Evolutionary conservation across 148 eudicot species (phyloP).

Genomic region (Amaranthus hypochondriacus): DNA sequence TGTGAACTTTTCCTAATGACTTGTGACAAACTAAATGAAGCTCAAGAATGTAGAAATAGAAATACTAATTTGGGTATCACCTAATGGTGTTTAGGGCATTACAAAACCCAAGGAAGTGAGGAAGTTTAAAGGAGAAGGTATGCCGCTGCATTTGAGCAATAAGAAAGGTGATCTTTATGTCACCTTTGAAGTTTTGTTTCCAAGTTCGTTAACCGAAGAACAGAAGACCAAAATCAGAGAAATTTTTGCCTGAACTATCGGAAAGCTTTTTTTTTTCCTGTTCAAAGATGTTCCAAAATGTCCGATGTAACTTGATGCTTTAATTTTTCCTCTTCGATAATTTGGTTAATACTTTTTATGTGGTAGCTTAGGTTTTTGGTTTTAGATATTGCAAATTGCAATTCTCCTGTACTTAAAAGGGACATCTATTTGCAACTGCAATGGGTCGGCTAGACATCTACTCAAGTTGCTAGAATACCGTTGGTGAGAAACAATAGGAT

Average conservation of each 20-base stretch:
- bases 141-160: constrained; percentile 80
- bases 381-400: constrained; percentile 8
- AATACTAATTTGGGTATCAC: background rate
- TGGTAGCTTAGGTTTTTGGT: background rate
- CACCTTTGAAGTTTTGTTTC: constrained; percentile 80
- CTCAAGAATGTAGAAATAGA: background rate
- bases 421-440: background rate
- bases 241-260: constrained; percentile 42
- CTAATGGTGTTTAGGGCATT: constrained; percentile 43
- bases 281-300: background rate
- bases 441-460: background rate
- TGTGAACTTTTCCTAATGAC: background rate
- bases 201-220: constrained; percentile 70
- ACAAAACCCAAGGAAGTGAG: constrained; percentile 85
- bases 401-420: constrained; percentile 16
- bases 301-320: constrained; percentile 27
- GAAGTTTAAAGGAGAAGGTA: constrained; percentile 91
- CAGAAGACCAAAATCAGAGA: constrained; percentile 79
- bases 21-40: background rate
- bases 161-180: constrained; percentile 87
- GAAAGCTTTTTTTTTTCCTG: constrained; percentile 11
- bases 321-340: background rate
- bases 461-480: background rate
- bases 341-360: too few species aligned
- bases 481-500: constrained; percentile 13